phyloP scores from a whole-genome alignment of 176 grass and related monocot genomes.

The Ensete ventricosum region DNA sequence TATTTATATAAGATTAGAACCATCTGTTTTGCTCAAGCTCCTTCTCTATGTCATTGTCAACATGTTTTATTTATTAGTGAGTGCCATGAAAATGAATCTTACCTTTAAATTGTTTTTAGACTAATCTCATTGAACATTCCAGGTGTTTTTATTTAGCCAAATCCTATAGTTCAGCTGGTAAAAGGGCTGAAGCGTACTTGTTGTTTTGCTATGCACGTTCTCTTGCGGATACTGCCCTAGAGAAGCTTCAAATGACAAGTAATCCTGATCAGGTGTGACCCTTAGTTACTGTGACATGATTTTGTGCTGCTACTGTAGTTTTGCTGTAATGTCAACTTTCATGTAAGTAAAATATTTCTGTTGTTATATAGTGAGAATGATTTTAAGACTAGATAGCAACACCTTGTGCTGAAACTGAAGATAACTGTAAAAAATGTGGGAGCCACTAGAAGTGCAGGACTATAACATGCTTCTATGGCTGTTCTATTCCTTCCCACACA shows the following conservation, averaged over 20 bases:
- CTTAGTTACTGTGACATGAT: not conserved
- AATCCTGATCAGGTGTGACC: slow-evolving; percentile 53
- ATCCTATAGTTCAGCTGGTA: slow-evolving; percentile 88
- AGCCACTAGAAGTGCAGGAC: too few species aligned
- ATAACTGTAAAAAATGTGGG: too few species aligned
- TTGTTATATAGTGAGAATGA: not conserved
- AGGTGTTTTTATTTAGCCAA: slow-evolving; percentile 97
- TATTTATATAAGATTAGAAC: too few species aligned
- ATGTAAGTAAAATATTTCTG: not conserved
- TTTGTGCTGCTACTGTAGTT: not conserved
- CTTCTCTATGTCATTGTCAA: too few species aligned
- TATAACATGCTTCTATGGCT: too few species aligned
- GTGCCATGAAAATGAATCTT: too few species aligned
- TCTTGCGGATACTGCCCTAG: slow-evolving; percentile 45
- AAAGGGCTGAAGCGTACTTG: slow-evolving; percentile 86
- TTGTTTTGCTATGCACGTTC: slow-evolving; percentile 68
- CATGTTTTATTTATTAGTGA: too few species aligned
- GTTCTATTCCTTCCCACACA: too few species aligned
- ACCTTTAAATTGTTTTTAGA: not conserved
- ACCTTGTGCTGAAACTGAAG: too few species aligned
- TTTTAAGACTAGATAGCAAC: too few species aligned
- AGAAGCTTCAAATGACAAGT: slow-evolving; percentile 43
- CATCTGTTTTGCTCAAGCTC: too few species aligned
- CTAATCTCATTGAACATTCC: slow-evolving; percentile 9
- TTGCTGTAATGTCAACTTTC: too few species aligned